Percentiles rank a stretch among this genome's conserved stretches.
Conservation (phyloP, 306 rosid species). For the Canavalia gladiata region DNA sequence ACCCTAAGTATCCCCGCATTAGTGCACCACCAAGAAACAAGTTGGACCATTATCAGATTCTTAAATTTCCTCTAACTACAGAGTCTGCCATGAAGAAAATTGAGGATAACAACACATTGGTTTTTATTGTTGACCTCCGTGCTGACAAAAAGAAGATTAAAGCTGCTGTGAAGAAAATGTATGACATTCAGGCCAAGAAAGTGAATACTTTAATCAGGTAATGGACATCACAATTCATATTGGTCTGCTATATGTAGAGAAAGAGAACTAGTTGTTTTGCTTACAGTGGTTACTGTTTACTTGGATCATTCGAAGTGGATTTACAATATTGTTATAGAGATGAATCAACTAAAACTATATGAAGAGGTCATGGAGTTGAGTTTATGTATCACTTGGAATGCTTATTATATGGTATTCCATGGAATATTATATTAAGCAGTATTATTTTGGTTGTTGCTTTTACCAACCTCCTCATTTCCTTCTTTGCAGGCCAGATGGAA, state of each 20-base stretch:
- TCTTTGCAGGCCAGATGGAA: constrained; percentile 86
- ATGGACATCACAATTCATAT: background rate
- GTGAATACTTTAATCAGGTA: constrained; percentile 96
- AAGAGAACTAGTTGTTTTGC: background rate
- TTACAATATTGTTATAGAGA: background rate
- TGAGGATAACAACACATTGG: constrained; percentile 89
- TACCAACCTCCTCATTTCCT: background rate
- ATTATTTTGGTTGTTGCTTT: background rate
- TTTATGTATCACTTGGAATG: background rate
- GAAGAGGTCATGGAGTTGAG: background rate
- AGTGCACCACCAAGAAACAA: constrained; percentile 89
- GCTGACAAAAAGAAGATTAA: constrained; percentile 90
- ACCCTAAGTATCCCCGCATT: constrained; percentile 87
- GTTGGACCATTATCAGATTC: constrained; percentile 91
- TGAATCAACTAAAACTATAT: background rate
- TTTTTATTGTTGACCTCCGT: constrained; percentile 86
- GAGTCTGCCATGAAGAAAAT: constrained; percentile 98
- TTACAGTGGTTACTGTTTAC: background rate
- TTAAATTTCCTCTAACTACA: constrained; percentile 78
- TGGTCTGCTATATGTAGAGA: background rate
- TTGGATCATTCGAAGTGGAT: background rate
- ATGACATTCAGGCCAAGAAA: constrained; percentile 92
- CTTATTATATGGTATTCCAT: background rate
- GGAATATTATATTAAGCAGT: background rate
- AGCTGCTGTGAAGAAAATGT: constrained; percentile 92